Evolutionary conservation across 768 basidiomycete genomes (phyloP), one percentile per base, ranked within the genome.

Genomic region (Lepiota subincarnata): DNA sequence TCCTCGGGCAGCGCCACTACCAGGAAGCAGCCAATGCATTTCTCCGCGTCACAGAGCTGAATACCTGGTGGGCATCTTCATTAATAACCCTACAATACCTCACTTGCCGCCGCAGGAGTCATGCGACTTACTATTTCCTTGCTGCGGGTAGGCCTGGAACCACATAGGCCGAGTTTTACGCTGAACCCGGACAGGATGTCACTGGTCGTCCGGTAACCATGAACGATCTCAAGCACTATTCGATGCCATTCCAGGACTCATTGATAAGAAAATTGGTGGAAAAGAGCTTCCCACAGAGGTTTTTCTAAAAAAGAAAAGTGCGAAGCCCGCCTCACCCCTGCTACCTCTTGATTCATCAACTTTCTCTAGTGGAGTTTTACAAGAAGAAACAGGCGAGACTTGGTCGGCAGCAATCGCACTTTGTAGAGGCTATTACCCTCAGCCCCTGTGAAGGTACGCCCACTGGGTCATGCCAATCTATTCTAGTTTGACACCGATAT

Each of bases 121-220:
- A 87, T 48, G 87, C 79, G 2, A 90, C 89, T 8, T 91, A 91
- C 65, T 82, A 83, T 58, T 89, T 85, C 64, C 78, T 89, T 31
- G 83, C 86, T 18, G 87, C 84, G n/a, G 86, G 82, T 68, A 31
- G 12, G 62, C 55, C 40, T 42, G 55, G 69, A 22, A 49, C 5
- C 20, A 35, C 26, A 19, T 49, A 46, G 31, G 38, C 22, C 18
- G 50, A n/a, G n/a, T 48, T 55, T n/a, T 18, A 42, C 22, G 34
- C 49, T 22, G 6, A 19, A 10, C 11, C n/a, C 36, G 13, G 6
- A 38, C 49, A 77, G 86, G 89, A 1, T 91, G 89, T 60, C 75
- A 84, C 58, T 62, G 86, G 44, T 80, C 83, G 0, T 57, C 83
- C 7, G 76, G 78, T 26, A 72, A 86, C 53, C 64, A 70, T n/a